Base-by-base conservation (phyloP, 805 yeast species). In the Ogataea dorogensis region DNA sequence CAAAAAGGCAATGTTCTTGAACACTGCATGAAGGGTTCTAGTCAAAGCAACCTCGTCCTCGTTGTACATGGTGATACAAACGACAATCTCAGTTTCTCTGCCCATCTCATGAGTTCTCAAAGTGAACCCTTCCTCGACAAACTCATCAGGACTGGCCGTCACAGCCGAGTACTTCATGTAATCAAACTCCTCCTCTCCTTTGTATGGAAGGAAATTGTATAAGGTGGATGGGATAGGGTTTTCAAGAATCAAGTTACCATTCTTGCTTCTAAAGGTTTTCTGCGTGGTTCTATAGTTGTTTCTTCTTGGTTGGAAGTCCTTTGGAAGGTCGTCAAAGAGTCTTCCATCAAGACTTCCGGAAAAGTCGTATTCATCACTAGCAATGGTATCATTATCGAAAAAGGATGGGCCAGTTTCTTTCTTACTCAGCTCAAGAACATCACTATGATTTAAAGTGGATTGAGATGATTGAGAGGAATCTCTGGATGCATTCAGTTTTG, bases 121-220 rank as follows among this genome's bases (percentile, higher is more conserved):
- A 2, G 89, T 80, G 62, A 89, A 93, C 0, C 98, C 98, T 31
- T 75, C 77, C 3, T 67, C 70, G 12, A 77, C 75, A 56, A 86
- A 93, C 22, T 84, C 82, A 61, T 89, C 93, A 2, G 98, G 96
- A 38, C 84, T 89, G 1, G 94, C 73, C 1, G 99, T 93, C 55
- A 95, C 89, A 0, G 98, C 99, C 0, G 98, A 86, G 61, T 93
- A 93, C 48, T 96, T 80, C 97, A 93, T 89, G 63, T 86, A 86
- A 11, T 93, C 81, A 58, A 87, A 93, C 61, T 93, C 99, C 38
- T 93, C 96, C 46, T 82, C 81, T 46, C 86, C 95, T 31, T 93
- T 77, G 50, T 87, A 71, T 4, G 97, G 95, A 37, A 94, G 65
- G 47, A 88, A 89, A 43, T 84, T 80, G 49, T 81, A 77, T 40